phyloP scores from a whole-genome alignment of 495 filamentous ascomycete species.

The Lepraria neglecta region DNA sequence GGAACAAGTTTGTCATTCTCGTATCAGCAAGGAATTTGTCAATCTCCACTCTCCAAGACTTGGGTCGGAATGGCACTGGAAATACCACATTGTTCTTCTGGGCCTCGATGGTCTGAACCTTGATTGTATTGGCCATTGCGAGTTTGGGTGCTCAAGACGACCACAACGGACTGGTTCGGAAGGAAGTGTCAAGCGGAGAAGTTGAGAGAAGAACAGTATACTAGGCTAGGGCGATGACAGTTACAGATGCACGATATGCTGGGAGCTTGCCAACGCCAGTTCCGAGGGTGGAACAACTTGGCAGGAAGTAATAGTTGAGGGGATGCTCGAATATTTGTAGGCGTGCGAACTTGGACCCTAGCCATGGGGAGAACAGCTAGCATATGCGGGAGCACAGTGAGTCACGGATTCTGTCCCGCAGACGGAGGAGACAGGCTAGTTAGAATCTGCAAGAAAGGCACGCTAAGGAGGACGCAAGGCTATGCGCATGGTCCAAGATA shows the following conservation, averaged over 20 bases:
- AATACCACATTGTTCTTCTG: not conserved
- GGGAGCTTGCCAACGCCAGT: not conserved
- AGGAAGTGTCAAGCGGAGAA: too few species aligned
- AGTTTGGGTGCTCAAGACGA: too few species aligned
- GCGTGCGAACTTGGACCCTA: not conserved
- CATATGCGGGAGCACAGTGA: not conserved
- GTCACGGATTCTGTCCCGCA: not conserved
- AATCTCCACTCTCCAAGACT: conserved; percentile 12
- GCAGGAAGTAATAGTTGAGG: too few species aligned
- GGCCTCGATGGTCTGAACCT: not conserved
- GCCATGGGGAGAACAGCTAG: not conserved
- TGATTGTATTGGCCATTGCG: not conserved
- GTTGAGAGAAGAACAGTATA: too few species aligned
- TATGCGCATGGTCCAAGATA: not conserved
- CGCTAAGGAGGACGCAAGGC: not conserved
- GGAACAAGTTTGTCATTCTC: conserved; percentile 15
- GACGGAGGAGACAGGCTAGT: not conserved
- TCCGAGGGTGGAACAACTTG: too few species aligned
- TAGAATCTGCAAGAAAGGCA: not conserved
- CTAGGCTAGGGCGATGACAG: too few species aligned
- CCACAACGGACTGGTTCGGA: too few species aligned
- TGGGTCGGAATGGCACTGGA: not conserved
- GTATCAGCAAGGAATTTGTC: conserved; percentile 16
- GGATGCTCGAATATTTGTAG: not conserved
- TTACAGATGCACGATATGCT: too few species aligned